Evolutionary conservation across 2,329 filamentous ascomycete genomes (phyloP), one percentile per base, ranked within the genome.

Genomic region (Pleomassaria siparia): DNA sequence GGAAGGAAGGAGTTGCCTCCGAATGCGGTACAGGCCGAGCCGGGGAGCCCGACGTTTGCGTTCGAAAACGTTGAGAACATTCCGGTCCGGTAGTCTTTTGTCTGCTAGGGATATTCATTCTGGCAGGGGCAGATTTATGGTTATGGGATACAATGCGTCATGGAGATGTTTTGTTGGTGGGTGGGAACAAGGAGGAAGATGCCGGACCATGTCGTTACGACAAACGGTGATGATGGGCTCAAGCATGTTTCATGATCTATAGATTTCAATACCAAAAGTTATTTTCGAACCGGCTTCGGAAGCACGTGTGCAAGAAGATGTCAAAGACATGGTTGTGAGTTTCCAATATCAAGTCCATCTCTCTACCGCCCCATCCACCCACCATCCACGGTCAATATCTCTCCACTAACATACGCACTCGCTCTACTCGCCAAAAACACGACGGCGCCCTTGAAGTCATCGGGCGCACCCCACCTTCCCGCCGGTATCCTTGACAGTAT

Each of bases 321-420:
- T n/a, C n/a, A n/a, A n/a, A n/a, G n/a, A n/a, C n/a, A n/a, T n/a
- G n/a, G n/a, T n/a, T n/a, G n/a, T n/a, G n/a, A n/a, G n/a, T n/a
- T n/a, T n/a, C n/a, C n/a, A n/a, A n/a, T n/a, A n/a, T n/a, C n/a
- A n/a, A n/a, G n/a, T n/a, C n/a, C n/a, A n/a, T n/a, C 15, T n/a
- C 28, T 13, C 50, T 76, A 95, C 76, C 89, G 78, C 1, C 88
- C 90, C 90, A 95, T 95, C 90, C 89, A 96, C 10, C 91, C 91
- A 7, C 91, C 91, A 71, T 96, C 91, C 39, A 96, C 88, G 21
- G 88, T 86, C 58, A 96, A 66, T 4, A 90, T 77, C 72, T 95
- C 88, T 0, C 91, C 91, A 56, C 81, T 89, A 29, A 95, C 86
- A 74, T 95, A 95, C 9, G 76, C 82, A 66, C 87, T 89, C n/a